phyloP scores from a whole-genome alignment of 2,329 filamentous ascomycete species.

The Macroventuria anomochaeta region DNA sequence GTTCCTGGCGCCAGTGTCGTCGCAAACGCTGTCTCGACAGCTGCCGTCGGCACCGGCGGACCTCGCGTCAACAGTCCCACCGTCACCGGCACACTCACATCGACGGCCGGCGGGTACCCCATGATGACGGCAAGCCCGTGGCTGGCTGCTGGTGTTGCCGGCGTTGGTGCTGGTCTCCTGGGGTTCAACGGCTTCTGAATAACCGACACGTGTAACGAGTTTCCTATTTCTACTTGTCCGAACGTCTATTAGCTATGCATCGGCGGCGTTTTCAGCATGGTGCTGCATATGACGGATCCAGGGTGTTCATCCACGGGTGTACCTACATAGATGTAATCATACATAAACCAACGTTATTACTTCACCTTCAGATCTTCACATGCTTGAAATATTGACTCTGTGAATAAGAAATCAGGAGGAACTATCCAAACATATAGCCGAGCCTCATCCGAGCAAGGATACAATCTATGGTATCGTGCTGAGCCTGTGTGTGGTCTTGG shows the following conservation, averaged over 20 bases:
- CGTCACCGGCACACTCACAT: conserved; percentile 22
- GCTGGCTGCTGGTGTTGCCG: conserved; percentile 39
- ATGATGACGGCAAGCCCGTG: conserved; percentile 37
- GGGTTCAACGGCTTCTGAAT: conserved; percentile 42
- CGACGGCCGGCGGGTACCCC: conserved; percentile 31
- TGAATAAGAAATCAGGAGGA: too few relatives aligned
- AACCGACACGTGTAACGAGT: neutral
- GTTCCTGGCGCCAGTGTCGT: conserved; percentile 63
- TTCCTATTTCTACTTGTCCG: neutral
- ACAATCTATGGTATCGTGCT: too few relatives aligned
- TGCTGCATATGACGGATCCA: too few relatives aligned
- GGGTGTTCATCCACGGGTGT: too few relatives aligned
- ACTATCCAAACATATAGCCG: too few relatives aligned
- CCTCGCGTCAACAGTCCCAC: conserved; percentile 49
- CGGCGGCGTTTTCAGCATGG: neutral
- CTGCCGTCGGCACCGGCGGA: conserved; percentile 53
- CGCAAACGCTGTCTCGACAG: conserved; percentile 57
- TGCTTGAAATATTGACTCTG: too few relatives aligned
- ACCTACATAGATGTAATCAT: neutral
- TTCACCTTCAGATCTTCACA: too few relatives aligned
- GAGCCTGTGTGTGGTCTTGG: too few relatives aligned
- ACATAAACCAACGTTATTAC: neutral
- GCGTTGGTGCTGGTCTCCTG: conserved; percentile 40
- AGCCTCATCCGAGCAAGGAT: too few relatives aligned
- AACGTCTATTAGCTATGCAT: neutral